Evolutionary conservation across 768 basidiomycete species (phyloP), one percentile per base, ranked within the genome.

Genomic region (Mycena venus): DNA sequence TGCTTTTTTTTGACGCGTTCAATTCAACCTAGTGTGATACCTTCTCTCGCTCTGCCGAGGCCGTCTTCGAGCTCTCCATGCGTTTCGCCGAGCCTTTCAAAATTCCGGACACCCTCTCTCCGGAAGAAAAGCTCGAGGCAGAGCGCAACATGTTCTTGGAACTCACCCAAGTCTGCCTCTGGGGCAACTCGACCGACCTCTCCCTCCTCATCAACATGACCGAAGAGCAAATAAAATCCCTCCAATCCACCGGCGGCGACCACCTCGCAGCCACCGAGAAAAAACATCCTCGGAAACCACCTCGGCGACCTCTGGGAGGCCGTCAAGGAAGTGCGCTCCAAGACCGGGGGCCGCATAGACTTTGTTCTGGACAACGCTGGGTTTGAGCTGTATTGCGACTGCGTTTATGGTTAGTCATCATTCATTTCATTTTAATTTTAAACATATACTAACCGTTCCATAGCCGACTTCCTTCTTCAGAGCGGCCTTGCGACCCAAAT

Each of bases 221-320:
- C 9, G 97, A 99, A 84, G 97, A 98, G 34, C 97, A 98, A 82
- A 98, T 99, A 85, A 97, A 96, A 82, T 91, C 93, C 56, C 88
- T 98, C n/a, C 97, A 99, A 81, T 97, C 96, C 17, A 98, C 97
- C 21, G 97, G 97, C 14, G 96, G 96, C n/a, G 97, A 96, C 56
- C 92, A 96, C 73, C 92, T 99, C 55, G 97, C 97, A 3, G 95
- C 96, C 2, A 97, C 97, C 2, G 96, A 98, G 85, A 97, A 97
- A n/a, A 86, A 98, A 98, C 78, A 98, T 98, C 75, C 88, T 98
- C 34, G 97, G 96, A 40, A 98, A 98, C 83, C 88, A 96, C 80
- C 86, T 95, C 74, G 80, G 84, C 49, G 83, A 89, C 23, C 84
- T 96, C 11, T 97, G 96, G 95, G 90, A 93, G 23, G 85, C 90